phyloP scores from a whole-genome alignment of 345 rosid species.

The Gossypium sturtianum region DNA sequence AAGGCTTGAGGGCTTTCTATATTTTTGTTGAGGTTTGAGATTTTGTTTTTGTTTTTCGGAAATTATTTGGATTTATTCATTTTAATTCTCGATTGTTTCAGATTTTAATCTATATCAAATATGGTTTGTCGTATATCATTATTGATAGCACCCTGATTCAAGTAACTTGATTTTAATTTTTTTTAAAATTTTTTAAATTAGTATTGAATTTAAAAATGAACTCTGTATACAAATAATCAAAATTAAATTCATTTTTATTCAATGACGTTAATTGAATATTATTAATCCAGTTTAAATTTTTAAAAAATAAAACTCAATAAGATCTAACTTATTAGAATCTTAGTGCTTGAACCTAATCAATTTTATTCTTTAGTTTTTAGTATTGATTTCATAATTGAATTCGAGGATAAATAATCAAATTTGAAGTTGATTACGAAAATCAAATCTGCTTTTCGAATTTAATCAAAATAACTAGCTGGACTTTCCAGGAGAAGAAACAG shows the following conservation, averaged over 20 bases:
- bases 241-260: no score
- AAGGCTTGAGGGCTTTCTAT: constrained; percentile 19
- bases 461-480: not conserved
- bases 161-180: no score
- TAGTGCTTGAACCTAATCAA: not conserved
- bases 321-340: not conserved
- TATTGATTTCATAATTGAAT: not conserved
- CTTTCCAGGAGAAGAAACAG: not conserved
- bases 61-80: not conserved
- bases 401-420: not conserved
- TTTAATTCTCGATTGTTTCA: not conserved
- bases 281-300: no score
- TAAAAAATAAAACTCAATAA: not conserved
- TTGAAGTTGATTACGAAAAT: not conserved
- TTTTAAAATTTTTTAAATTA: no score
- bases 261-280: no score
- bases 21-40: not conserved
- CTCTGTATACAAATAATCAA: no score
- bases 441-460: not conserved
- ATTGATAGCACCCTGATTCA: no score
- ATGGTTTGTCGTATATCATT: not conserved
- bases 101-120: not conserved
- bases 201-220: no score
- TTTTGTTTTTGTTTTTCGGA: not conserved
- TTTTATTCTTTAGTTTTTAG: not conserved